Base-by-base conservation (phyloP, 2,329 filamentous ascomycete genomes). In the Thelonectria blattea region DNA sequence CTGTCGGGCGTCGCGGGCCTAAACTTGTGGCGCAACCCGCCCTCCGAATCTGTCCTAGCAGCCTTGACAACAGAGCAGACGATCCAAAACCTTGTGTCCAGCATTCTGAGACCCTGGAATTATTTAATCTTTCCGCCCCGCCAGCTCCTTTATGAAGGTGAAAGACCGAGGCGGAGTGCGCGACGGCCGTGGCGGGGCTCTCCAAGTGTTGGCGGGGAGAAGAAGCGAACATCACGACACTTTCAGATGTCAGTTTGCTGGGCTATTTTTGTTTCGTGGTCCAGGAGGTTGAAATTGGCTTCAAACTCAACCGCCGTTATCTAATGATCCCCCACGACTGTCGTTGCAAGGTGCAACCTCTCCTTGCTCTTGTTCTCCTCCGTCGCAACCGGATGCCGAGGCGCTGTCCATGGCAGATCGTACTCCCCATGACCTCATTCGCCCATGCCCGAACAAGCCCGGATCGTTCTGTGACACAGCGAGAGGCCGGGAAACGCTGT, bases 61-160 rank as follows among this genome's bases (percentile, higher is more conserved):
- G 18, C 20, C 15, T 30, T 12, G 15, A 20, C 30, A 45, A 18
- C 17, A 47, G n/a, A 39, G 27, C 39, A 22, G 17, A 24, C 34
- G 41, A 39, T 30, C 27, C 27, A 7, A 30, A 30, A 30, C 27
- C 27, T 30, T 30, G 27, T 30, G 27, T 30, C 27, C 27, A 30
- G 27, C 27, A 30, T 30, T 30, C 27, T 18, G 22, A 55, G 52
- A 55, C 45, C 52, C 52, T 46, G 27, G 52, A 46, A 37, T 54
- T 54, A 54, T 46, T 54, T 54, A 42, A 32, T 37, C 34, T 37
- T 37, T 37, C 43, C 41, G 52, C 52, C 52, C 52, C 52, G 52
- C 52, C 18, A 18, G 34, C 34, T 37, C 34, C 30, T 54, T 18
- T 46, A 3, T 20, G 22, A 32, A 18, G 34, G 41, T 43, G 41